Percentiles rank a stretch among this genome's conserved stretches.
phyloP scores from a whole-genome alignment of 495 filamentous ascomycete species.

The Trichoderma virens region DNA sequence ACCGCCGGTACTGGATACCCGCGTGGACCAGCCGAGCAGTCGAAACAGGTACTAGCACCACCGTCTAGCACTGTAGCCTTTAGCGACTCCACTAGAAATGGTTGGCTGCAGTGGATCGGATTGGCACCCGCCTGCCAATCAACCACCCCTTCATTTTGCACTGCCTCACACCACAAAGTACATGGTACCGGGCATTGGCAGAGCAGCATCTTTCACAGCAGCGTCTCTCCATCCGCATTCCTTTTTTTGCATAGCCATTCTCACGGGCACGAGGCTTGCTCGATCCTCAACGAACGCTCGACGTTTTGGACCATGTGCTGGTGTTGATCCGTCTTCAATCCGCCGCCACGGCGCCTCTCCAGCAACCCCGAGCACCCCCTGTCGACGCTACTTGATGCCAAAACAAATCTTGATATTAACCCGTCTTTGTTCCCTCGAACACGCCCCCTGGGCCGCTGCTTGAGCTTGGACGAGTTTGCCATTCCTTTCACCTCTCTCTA shows the following conservation, averaged over 20 bases:
- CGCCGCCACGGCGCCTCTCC: neutral
- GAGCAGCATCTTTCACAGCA: neutral
- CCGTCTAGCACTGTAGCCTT: neutral
- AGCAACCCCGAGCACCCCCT: neutral
- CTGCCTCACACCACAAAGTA: neutral
- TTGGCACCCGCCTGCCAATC: slow-evolving; percentile 1
- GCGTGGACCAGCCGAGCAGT: too few species aligned
- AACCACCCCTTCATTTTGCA: neutral
- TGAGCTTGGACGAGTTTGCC: neutral
- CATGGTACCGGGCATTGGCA: neutral
- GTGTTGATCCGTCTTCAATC: neutral
- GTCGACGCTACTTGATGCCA: neutral
- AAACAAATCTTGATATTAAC: neutral
- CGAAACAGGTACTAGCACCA: neutral
- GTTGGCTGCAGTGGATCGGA: neutral
- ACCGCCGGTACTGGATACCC: too few species aligned
- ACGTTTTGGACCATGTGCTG: slow-evolving; percentile 2
- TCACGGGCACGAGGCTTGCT: neutral
- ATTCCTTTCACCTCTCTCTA: neutral
- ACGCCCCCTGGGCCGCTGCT: neutral
- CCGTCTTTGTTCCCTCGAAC: neutral
- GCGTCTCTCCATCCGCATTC: neutral
- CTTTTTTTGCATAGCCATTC: neutral
- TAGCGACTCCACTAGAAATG: neutral
- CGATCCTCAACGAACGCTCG: neutral